Base-by-base conservation (phyloP, 106 monocot genomes). In the Acorus gramineus region DNA sequence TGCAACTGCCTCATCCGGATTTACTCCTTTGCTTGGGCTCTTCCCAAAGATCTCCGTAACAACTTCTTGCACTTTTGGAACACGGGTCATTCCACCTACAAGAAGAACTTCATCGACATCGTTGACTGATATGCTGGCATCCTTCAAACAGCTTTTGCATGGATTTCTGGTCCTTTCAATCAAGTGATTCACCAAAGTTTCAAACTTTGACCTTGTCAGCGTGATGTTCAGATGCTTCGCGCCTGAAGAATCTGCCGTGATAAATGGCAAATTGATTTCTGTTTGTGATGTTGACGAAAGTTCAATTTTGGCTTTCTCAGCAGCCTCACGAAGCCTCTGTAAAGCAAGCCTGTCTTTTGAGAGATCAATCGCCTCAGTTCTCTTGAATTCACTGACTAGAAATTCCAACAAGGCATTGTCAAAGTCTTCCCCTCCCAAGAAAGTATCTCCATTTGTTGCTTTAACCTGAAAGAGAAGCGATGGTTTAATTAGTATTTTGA, bases 51-150 rank as follows among this genome's bases (percentile, higher is more conserved):
- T 68, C 12, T 68, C 68, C 13, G 12, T 14, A 57, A 68, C 68
- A 11, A 68, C 14, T 49, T 68, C 57, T 60, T 59, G 59, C 46
- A 84, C 84, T 61, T 76, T 84, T 2, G 84, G 84, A 49, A 84
- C 84, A 45, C 84, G 71, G 8, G 79, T 84, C 84, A 84, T 84
- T 5, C 84, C 84, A 70, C 84, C 84, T 14, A 84, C 84, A 2
- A 84, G 70, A 84, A 84, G 79, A 60, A 84, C 79, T 56, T 84
- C 84, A 73, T 84, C 84, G 57, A 84, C 79, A 47, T 77, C 76
- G 52, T 84, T 84, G 4, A 49, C 51, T 1, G 65, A 70, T 58
- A 79, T 74, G 13, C 73, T 66, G 49, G 84, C 84, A 73, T 84
- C 84, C 57, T 84, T 84, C 65, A 84, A 62, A 53, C 84, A 84